Base-by-base conservation (phyloP, 805 yeast species). In the Kodamaea sagamina region DNA sequence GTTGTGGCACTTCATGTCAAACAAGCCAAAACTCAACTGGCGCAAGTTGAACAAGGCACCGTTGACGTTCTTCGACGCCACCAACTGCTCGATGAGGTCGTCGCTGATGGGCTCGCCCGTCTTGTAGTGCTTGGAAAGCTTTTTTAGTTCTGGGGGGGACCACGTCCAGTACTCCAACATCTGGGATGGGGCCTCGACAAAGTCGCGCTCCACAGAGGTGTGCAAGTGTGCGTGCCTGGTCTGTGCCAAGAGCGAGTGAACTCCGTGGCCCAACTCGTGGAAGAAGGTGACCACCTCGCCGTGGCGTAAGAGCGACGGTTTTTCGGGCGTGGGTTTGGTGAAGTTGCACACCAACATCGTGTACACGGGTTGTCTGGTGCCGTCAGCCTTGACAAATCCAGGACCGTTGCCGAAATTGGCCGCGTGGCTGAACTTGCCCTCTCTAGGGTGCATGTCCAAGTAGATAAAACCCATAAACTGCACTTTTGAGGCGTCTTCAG, bases 101-200 rank as follows among this genome's bases (percentile, higher is more conserved):
- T 80, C 83, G 18, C 77, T 74, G 24, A 88, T 74, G 27, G 75
- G 67, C 54, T 77, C 78, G 18, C 79, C 79, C 3, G 82, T 71
- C 41, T 75, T 67, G 59, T 84, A 86, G 61, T 88, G 96, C 15
- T 77, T 70, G 0, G 92, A 82, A 42, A 88, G 64, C 7, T 59
- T 57, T 52, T 70, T 74, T 50, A 88, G 68, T 61, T 81, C 82
- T 29, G 72, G 66, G 42, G 73, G 73, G 42, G 82, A 77, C 95
- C 96, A 88, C 28, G 90, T 84, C 88, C 93, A 88, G 62, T 80
- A 85, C 63, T 88, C 96, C 53, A 88, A 71, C 82, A 88, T 79
- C 67, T 88, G 96, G 1, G 95, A 87, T 19, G 96, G 96, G 46
- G 92, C 87, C 64, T 88, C 96, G 39, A 88, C 95, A 65, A 88